phyloP scores from a whole-genome alignment of 169 alveolate genomes.

The Eimeria necatrix region DNA sequence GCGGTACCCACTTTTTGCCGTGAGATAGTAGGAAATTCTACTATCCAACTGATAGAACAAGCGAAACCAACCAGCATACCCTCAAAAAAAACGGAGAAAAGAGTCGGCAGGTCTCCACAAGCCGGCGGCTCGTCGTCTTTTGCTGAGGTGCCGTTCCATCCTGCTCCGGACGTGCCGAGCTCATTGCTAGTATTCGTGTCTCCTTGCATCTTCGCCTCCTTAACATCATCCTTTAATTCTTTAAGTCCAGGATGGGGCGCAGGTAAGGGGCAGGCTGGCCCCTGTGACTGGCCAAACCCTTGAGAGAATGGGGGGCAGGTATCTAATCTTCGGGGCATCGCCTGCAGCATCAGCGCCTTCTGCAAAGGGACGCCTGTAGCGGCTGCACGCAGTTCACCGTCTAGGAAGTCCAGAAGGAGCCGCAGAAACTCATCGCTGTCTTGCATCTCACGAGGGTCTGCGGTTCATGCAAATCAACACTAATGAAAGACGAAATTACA shows the following conservation, averaged over 20 bases:
- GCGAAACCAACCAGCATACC: conserved; percentile 30
- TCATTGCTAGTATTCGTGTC: not conserved
- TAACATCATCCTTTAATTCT: no score
- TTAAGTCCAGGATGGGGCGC: no score
- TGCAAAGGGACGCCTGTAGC: conserved; percentile 64
- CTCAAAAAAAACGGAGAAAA: conserved; percentile 74
- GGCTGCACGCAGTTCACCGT: conserved; percentile 81
- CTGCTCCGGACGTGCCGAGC: not conserved
- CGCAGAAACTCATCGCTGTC: conserved; percentile 83
- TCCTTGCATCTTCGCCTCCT: not conserved
- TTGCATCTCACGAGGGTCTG: conserved; percentile 82
- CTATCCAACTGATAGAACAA: not conserved
- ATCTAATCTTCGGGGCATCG: conserved; percentile 38
- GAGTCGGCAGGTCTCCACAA: conserved; percentile 37
- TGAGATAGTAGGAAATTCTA: not conserved
- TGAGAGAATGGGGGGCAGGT: not conserved
- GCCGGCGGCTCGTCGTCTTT: not conserved
- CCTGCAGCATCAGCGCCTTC: conserved; percentile 65
- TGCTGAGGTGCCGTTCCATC: not conserved
- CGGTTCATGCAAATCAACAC: no score
- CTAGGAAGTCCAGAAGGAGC: conserved; percentile 78
- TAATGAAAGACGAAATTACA: no score
- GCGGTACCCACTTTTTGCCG: not conserved
- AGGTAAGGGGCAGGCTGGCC: no score
- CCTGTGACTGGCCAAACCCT: not conserved